Base-by-base conservation (phyloP, 2,329 filamentous ascomycete species). In the Keithomyces neogunnii region DNA sequence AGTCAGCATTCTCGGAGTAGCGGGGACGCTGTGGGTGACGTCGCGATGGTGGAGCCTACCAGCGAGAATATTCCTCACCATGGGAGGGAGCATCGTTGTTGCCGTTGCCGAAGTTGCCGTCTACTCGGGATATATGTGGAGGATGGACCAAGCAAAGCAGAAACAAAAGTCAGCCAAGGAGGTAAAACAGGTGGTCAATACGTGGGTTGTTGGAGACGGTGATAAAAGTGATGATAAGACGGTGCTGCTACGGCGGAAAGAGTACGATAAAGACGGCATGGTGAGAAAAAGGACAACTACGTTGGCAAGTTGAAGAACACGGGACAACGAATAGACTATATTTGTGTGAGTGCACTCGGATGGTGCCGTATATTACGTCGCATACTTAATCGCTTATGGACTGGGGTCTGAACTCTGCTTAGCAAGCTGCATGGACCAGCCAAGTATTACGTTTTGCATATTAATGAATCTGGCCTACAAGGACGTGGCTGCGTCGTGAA, bases 1-100 rank as follows among this genome's bases (percentile, higher is more conserved):
- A 39, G 76, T 96, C 49, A 95, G 89, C 48, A 87, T 96, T 49
- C 72, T 92, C 3, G 88, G 91, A 44, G 87, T 86, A 48, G 86
- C 83, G 3, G 82, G 78, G 2, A 88, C 86, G 6, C 77, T 93
- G 35, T 93, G 88, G 88, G 76, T 90, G n/a, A 78, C 79, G 13
- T 85, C 85, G 1, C 75, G 83, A 48, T 88, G 86, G 77, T 92
- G 87, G 88, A 84, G 77, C 55, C 78, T 85, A 1, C 82, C 87
- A 0, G 77, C 82, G 43, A 73, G 88, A 30, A 63, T 93, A 54
- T 85, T 86, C 39, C 66, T 91, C 47, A 85, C 85, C 33, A 76
- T 93, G 71, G 80, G 78, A 5, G 86, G 87, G 1, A 84, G 83
- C 54, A 69, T 85, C 1, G 62, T 87, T 0, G 85, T 92, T 0